Base-by-base conservation (phyloP, 2,329 filamentous ascomycete genomes). In the Colletotrichum sp. region DNA sequence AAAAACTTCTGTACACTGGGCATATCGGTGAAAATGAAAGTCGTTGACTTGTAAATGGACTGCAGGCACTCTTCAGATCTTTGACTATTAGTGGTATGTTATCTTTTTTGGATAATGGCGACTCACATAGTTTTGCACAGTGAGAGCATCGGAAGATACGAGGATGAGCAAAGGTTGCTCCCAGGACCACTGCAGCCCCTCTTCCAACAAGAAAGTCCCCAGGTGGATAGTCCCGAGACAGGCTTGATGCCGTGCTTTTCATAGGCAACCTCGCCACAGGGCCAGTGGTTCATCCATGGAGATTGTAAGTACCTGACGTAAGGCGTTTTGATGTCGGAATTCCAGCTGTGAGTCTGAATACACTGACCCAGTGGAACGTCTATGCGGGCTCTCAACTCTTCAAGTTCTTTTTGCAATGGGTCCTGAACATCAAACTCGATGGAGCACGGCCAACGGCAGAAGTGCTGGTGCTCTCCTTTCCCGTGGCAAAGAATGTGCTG, bases 361-460 rank as follows among this genome's bases (percentile, higher is more conserved):
- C 32, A 15, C 32, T 34, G 32, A 34, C 32, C 32, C 13, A 34
- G 32, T 34, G 32, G 13, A 30, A 30, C 30, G 30, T 30, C 4
- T 30, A 30, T 9, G 5, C 56, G 26, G 5, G 2, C n/a, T 32
- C 60, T 34, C 16, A 61, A 2, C 21, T 56, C 30, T 32, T 75
- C 72, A 16, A 75, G 36, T 1, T 75, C 68, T 12, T 43, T 15
- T 36, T 75, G 67, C 32, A 65, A 52, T 36, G 52, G 9, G n/a
- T 66, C 71, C n/a, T 56, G 26, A 36, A 75, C 70, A 26, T 71
- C 8, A 7, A 52, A 78, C 10, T 70, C 43, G 24, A 67, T 76
- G 0, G 65, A 74, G 34, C 76, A 78, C 21, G 70, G 36, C 76
- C 76, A 78, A 7, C n/a, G 70, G 8, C 76, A 77, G 32, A 75